Evolutionary conservation across 495 filamentous ascomycete genomes (phyloP).

Genomic region (Daldinia childiae): DNA sequence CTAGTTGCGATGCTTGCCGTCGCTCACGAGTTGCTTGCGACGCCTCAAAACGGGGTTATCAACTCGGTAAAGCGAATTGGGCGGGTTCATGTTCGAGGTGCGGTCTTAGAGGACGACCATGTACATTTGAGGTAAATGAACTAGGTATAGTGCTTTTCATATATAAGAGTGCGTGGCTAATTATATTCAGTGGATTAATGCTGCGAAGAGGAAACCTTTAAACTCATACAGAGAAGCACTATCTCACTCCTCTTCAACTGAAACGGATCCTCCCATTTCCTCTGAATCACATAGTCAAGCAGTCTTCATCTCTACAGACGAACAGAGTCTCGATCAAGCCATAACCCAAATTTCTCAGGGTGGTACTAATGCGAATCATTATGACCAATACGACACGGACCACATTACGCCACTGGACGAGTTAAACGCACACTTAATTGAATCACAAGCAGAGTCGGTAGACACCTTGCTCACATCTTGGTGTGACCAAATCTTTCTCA

Average conservation of each 20-base stretch:
- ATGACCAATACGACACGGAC: background rate
- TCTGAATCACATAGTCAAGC: background rate
- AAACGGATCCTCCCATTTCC: background rate
- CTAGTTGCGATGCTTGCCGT: conserved; percentile 4
- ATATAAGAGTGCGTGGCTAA: background rate
- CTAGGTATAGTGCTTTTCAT: too few species aligned
- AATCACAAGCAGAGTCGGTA: background rate
- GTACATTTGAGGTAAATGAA: background rate
- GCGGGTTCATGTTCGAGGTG: background rate
- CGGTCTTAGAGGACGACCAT: background rate
- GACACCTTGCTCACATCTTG: background rate
- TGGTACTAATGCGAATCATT: background rate
- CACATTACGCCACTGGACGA: background rate
- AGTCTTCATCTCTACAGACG: background rate
- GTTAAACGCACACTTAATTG: background rate
- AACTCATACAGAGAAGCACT: background rate
- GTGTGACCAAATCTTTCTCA: background rate
- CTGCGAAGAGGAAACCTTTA: background rate
- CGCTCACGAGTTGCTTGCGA: conserved; percentile 6
- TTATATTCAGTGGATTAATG: background rate
- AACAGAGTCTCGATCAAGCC: background rate
- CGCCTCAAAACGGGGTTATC: conserved; percentile 2
- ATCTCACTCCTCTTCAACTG: background rate
- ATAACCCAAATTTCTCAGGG: background rate
- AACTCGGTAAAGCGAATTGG: background rate